Percentiles rank a stretch among this genome's conserved stretches.
Conservation (phyloP, 1,139 yeast species). For the Arxiozyma slooffiae region DNA sequence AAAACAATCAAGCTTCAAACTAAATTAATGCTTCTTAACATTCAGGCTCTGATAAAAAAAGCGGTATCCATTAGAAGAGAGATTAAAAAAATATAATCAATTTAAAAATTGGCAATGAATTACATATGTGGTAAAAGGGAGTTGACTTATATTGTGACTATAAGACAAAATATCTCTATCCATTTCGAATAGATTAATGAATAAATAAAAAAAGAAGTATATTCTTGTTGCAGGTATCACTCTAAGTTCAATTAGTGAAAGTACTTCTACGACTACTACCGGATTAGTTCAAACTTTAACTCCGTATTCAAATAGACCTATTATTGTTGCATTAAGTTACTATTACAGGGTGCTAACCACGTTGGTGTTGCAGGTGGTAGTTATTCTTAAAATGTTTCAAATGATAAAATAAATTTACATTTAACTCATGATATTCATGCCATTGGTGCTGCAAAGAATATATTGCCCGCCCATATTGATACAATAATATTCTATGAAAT, state of each 20-base stretch:
- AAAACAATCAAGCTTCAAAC: constrained; percentile 13
- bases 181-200: constrained; percentile 48
- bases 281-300: constrained; percentile 81
- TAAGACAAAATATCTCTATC: constrained; percentile 65
- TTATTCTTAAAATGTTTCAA: constrained; percentile 74
- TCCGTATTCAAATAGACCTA: constrained; percentile 58
- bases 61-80: constrained; percentile 32
- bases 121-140: constrained; percentile 53
- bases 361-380: constrained; percentile 93
- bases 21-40: constrained; percentile 25
- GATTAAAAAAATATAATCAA: constrained; percentile 40
- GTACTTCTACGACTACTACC: constrained; percentile 93
- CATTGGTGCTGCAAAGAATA: constrained; percentile 67
- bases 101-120: constrained; percentile 53
- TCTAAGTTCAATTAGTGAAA: constrained; percentile 97
- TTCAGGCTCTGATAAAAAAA: constrained; percentile 33
- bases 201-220: constrained; percentile 69
- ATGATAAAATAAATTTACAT: constrained; percentile 83
- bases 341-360: constrained; percentile 86
- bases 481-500: constrained; percentile 74
- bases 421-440: constrained; percentile 81
- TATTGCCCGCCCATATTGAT: constrained; percentile 75
- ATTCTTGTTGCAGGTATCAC: constrained; percentile 94
- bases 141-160: constrained; percentile 63
- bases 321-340: constrained; percentile 73